Conservation (phyloP, 306 rosid species). For the Glycine latifolia region DNA sequence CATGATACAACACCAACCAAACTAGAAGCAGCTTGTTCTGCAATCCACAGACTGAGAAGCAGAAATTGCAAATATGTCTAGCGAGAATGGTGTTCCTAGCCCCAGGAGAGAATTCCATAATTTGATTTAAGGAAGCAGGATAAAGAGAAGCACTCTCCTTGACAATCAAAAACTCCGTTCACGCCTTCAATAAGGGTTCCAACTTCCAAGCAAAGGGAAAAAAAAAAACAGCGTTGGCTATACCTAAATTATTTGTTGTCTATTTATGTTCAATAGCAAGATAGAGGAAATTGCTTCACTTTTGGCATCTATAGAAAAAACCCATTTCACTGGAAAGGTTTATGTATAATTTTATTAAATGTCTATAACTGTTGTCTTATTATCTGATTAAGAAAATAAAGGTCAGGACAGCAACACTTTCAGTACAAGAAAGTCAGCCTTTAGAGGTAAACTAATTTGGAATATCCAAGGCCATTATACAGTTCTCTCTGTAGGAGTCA, state of each 20-base stretch:
- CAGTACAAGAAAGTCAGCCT: background rate
- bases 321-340: background rate
- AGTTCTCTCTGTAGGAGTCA: background rate
- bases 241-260: background rate
- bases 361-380: background rate
- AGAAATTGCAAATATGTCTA: background rate
- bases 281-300: background rate
- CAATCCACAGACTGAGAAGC: constrained; percentile 5
- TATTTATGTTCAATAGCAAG: background rate
- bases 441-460: background rate
- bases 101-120: background rate
- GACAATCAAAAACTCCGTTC: background rate
- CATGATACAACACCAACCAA: background rate
- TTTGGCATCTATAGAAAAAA: background rate
- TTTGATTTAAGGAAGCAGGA: background rate
- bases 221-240: background rate
- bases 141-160: background rate
- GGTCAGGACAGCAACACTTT: background rate
- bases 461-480: background rate
- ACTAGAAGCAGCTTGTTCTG: background rate
- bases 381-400: background rate
- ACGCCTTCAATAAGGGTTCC: too few species aligned
- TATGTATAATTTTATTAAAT: background rate
- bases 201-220: too few species aligned
- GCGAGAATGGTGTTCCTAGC: background rate